These are phyloP conservation scores for Aphanomyces invadans DNA, from an alignment of 352 stramenopile species.

Conservation along the genomic window DNA sequence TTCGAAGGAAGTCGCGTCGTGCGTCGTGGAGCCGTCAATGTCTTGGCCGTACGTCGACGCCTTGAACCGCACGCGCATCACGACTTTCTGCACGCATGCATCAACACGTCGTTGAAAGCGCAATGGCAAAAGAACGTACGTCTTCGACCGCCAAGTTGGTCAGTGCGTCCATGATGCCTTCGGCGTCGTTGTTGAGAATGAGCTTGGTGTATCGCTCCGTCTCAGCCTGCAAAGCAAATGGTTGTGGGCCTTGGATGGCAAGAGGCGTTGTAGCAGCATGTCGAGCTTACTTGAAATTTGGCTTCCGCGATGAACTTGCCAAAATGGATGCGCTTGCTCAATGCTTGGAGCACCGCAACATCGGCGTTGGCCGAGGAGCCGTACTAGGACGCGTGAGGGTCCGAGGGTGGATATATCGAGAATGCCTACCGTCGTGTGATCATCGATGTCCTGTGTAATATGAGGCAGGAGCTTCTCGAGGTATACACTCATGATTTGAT, in stretches of 20 bases:
- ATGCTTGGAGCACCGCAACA: slow-evolving; percentile 90
- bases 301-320: slow-evolving; percentile 98
- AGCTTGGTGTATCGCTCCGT: slow-evolving; percentile 88
- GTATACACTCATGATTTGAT: slow-evolving; percentile 95
- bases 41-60: slow-evolving; percentile 93
- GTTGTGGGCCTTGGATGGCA: no score
- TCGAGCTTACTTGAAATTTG: slow-evolving; percentile 93
- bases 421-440: slow-evolving; percentile 60
- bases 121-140: slow-evolving; percentile 33
- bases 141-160: slow-evolving; percentile 93
- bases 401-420: neutral
- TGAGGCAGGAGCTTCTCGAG: slow-evolving; percentile 91
- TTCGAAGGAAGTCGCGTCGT: slow-evolving; percentile 2
- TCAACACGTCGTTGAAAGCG: neutral
- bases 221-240: slow-evolving; percentile 35
- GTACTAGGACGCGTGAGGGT: slow-evolving; percentile 37
- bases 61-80: slow-evolving; percentile 93
- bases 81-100: slow-evolving; percentile 47
- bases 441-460: slow-evolving; percentile 82
- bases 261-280: no score
- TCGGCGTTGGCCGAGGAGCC: slow-evolving; percentile 81
- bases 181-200: slow-evolving; percentile 87
- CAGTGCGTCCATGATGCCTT: slow-evolving; percentile 94
- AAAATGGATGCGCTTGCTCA: slow-evolving; percentile 97
- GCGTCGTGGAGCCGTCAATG: slow-evolving; percentile 46